phyloP scores from a whole-genome alignment of 352 stramenopile species.

The Phytopythium kandeliae region DNA sequence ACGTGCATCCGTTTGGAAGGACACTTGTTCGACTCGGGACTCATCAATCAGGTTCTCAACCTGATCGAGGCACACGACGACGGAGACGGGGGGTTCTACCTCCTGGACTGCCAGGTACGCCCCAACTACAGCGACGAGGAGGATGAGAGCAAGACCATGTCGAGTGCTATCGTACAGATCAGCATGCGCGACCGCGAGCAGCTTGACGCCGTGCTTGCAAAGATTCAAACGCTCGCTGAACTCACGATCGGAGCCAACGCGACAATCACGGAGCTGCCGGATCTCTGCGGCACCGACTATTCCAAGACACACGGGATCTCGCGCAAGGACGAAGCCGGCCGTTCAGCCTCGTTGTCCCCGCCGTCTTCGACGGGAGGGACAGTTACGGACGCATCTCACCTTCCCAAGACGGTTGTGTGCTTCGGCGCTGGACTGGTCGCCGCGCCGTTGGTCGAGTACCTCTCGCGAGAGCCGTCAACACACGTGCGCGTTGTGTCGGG shows the following conservation, averaged over 20 bases:
- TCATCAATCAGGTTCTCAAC: constrained; percentile 96
- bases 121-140: constrained; percentile 49
- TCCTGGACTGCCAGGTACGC: constrained; percentile 89
- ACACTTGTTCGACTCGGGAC: constrained; percentile 94
- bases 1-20: constrained; percentile 84
- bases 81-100: constrained; percentile 75
- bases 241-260: constrained; percentile 84
- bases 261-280: constrained; percentile 72
- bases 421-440: constrained; percentile 84
- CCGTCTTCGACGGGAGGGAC: constrained; percentile 22
- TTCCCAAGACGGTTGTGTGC: constrained; percentile 76
- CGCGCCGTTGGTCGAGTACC: constrained; percentile 81
- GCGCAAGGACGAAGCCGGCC: constrained; percentile 49
- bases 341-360: constrained; percentile 5
- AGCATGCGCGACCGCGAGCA: constrained; percentile 69
- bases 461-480: constrained; percentile 65
- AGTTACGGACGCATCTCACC: constrained; percentile 21
- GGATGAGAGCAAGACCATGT: constrained; percentile 27
- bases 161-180: constrained; percentile 76
- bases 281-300: constrained; percentile 73
- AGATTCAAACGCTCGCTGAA: constrained; percentile 80
- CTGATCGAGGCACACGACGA: constrained; percentile 83
- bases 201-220: constrained; percentile 81
- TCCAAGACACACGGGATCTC: constrained; percentile 51
- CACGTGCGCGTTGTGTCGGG: constrained; percentile 74